Conservation (phyloP, 2,329 filamentous ascomycete species). For the Nemania sp. region DNA sequence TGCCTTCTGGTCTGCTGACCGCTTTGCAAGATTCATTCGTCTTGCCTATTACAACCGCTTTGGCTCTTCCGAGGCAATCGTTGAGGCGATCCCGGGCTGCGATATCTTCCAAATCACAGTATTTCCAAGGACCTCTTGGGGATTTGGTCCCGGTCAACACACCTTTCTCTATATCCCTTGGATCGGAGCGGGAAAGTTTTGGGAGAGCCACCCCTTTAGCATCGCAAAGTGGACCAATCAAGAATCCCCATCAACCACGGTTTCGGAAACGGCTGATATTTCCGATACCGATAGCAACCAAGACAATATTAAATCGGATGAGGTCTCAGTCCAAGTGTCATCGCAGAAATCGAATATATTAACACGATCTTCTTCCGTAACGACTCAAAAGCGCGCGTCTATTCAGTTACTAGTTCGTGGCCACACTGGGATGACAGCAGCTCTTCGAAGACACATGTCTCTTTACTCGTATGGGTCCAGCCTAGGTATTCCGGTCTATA, state of each 20-base stretch:
- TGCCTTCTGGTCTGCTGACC: conserved; percentile 33
- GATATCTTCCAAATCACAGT: conserved; percentile 27
- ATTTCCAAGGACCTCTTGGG: conserved; percentile 10
- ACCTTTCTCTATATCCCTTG: conserved; percentile 31
- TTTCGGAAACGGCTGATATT: neutral
- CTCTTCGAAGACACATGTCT: conserved; percentile 18
- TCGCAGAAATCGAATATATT: neutral
- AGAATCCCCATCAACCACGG: neutral
- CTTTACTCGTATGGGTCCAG: conserved; percentile 4
- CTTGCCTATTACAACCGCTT: conserved; percentile 31
- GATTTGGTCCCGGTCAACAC: conserved; percentile 25
- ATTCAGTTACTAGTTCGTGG: conserved; percentile 23
- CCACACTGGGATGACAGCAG: conserved; percentile 23
- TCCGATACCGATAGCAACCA: neutral
- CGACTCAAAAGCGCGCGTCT: neutral
- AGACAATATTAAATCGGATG: neutral
- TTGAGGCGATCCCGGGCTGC: conserved; percentile 23
- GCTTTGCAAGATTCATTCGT: conserved; percentile 27
- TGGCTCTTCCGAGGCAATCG: conserved; percentile 10
- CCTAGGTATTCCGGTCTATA: conserved; percentile 20
- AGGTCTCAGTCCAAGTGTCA: neutral
- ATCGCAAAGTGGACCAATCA: conserved; percentile 25
- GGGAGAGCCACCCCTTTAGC: conserved; percentile 37
- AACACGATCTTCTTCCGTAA: neutral
- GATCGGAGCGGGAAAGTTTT: conserved; percentile 24